Evolutionary conservation across 352 stramenopile species (phyloP), one percentile per base, ranked within the genome.

Genomic region (Phytophthora sp.): DNA sequence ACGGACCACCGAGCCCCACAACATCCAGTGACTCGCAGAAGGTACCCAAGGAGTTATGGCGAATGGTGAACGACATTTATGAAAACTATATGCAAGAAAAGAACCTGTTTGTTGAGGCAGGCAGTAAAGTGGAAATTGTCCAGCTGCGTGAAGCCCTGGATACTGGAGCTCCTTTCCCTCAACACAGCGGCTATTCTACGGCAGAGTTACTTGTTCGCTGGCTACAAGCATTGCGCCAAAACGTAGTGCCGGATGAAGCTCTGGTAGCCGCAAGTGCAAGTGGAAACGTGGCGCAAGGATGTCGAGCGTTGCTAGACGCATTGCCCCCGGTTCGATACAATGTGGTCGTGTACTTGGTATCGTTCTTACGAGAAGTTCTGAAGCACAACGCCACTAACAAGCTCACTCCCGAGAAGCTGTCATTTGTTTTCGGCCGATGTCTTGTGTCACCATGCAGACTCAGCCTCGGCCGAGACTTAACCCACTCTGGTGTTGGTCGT

Each of bases 1-100:
- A 72, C 82, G 67, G 42, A 59, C 9, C 82, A 79, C 56, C 61
- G 66, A 59, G 21, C 31, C 35, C 39, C 28, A 61, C 54, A 31
- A 55, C 48, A 20, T 20, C 55, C 5, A 78, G 21, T 20, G 61
- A 58, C 39, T 37, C 69, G 28, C 84, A 93, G 24, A 88, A 88
- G 49, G 88, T 99, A 11, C 97, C 97, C 0, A 99, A 99, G 69
- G 97, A 99, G 69, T 72, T 99, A 11, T 99, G 96, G 96, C 85
- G 96, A 7, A 97, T 99, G 76, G 89, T 99, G 38, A 98, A 99
- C 75, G 95, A 97, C 32, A 88, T 99, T 18, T 97, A 96, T 39
- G 67, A 79, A 38, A 66, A 92, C 48, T 89, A 59, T 13, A 82
- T 95, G 72, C 62, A 85, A 27, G 77, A 91, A 26, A 89, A 86